Evolutionary conservation across 2,329 filamentous ascomycete genomes (phyloP).

Genomic region (Raffaelea arxii): DNA sequence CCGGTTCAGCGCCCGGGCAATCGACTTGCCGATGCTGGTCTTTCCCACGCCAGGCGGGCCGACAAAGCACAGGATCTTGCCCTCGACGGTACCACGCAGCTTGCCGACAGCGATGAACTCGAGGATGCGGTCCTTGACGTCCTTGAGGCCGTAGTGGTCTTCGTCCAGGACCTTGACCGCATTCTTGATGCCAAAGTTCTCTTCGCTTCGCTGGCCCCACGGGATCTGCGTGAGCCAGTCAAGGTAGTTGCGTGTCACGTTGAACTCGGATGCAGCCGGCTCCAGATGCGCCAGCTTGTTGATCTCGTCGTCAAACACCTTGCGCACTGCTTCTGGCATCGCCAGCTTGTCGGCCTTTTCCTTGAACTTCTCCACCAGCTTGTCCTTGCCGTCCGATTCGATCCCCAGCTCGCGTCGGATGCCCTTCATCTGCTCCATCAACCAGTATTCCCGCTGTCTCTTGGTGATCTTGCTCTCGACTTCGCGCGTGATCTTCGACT

Average conservation of each 20-base stretch:
- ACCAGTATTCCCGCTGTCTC: slow-evolving; percentile 92
- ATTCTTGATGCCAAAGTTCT: slow-evolving; percentile 93
- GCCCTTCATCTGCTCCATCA: slow-evolving; percentile 99
- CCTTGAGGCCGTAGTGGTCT: slow-evolving; percentile 92
- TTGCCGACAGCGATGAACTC: slow-evolving; percentile 99
- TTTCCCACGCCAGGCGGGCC: slow-evolving; percentile 96
- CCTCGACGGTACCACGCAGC: slow-evolving; percentile 90
- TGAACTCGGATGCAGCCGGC: slow-evolving; percentile 93
- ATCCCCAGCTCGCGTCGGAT: slow-evolving; percentile 92
- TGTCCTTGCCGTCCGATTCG: slow-evolving; percentile 96
- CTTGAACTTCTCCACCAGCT: slow-evolving; percentile 93
- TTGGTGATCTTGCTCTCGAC: slow-evolving; percentile 97
- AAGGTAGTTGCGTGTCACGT: slow-evolving; percentile 94
- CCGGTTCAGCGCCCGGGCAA: slow-evolving; percentile 85
- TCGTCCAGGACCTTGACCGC: slow-evolving; percentile 87
- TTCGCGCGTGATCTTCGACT: slow-evolving; percentile 96
- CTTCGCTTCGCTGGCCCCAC: slow-evolving; percentile 88
- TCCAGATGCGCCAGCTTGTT: slow-evolving; percentile 95
- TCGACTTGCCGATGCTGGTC: slow-evolving; percentile 97
- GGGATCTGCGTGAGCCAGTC: slow-evolving; percentile 98
- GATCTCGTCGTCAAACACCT: slow-evolving; percentile 96
- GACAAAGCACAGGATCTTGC: slow-evolving; percentile 96
- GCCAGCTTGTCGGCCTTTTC: slow-evolving; percentile 88
- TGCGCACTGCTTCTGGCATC: slow-evolving; percentile 94
- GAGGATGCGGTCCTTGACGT: slow-evolving; percentile 95